Evolutionary conservation across 2,329 filamentous ascomycete genomes (phyloP).

Genomic region (Pestalotiopsis sp.): DNA sequence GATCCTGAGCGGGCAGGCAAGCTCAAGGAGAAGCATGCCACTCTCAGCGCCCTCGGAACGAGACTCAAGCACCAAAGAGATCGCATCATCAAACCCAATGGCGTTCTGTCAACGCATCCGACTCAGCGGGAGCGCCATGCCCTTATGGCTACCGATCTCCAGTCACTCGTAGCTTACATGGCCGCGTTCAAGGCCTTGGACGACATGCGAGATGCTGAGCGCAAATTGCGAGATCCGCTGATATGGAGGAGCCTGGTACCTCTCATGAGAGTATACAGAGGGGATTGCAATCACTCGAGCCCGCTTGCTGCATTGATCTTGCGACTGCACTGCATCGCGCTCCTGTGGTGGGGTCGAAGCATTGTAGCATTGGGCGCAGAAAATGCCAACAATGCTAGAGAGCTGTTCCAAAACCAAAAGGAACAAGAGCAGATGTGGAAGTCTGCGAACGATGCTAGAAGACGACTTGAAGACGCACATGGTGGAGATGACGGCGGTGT

Average conservation of each 20-base stretch:
- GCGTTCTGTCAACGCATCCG: conserved; percentile 8
- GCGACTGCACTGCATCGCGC: conserved; percentile 31
- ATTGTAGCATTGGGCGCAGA: conserved; percentile 22
- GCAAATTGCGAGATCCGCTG: conserved; percentile 41
- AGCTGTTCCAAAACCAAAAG: conserved; percentile 22
- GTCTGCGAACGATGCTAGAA: conserved; percentile 25
- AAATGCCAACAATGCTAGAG: conserved; percentile 21
- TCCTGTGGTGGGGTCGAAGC: conserved; percentile 24
- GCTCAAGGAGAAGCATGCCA: conserved; percentile 37
- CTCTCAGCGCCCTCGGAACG: conserved; percentile 44
- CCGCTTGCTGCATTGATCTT: conserved; percentile 25
- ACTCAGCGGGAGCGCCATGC: conserved; percentile 26
- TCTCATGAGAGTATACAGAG: conserved; percentile 24
- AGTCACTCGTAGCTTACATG: conserved; percentile 44
- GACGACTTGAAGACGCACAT: conserved; percentile 25
- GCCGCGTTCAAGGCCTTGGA: conserved; percentile 53
- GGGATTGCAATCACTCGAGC: conserved; percentile 24
- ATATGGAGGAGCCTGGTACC: conserved; percentile 26
- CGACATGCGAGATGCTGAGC: conserved; percentile 44
- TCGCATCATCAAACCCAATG: conserved; percentile 36
- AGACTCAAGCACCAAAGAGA: conserved; percentile 59
- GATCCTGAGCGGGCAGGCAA: conserved; percentile 29
- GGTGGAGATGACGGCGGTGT: conserved; percentile 26
- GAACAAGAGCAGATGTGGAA: conserved; percentile 31
- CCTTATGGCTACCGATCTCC: conserved; percentile 30